Evolutionary conservation across 2,329 filamentous ascomycete species (phyloP).

Genomic region (Colletotrichum tofieldiae): DNA sequence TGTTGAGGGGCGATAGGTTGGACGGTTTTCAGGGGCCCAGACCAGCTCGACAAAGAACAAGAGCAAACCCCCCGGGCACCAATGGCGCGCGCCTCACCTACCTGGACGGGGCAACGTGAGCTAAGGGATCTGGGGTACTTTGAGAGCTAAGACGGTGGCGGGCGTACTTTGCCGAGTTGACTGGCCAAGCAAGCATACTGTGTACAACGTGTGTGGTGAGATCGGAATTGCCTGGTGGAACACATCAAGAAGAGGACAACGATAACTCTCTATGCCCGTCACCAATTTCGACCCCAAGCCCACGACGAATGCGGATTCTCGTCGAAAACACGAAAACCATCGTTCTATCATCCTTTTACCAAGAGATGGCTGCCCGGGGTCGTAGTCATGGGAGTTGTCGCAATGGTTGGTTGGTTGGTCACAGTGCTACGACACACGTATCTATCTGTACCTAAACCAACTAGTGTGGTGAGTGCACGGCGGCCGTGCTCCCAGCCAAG

Average conservation of each 20-base stretch:
- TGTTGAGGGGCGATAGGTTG: background rate
- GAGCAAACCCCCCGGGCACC: slow-evolving; percentile 13
- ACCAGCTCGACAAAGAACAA: slow-evolving; percentile 27
- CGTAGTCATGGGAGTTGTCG: background rate
- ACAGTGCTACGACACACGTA: background rate
- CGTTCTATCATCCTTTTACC: background rate
- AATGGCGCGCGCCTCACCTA: slow-evolving; percentile 15
- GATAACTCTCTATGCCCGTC: background rate
- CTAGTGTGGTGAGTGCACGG: background rate
- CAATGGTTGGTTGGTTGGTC: background rate
- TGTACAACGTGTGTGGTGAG: background rate
- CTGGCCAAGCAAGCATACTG: background rate
- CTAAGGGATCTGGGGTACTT: slow-evolving; percentile 1
- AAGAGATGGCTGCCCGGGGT: background rate
- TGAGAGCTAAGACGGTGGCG: background rate
- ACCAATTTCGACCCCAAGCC: background rate
- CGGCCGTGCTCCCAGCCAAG: slow-evolving; percentile 22
- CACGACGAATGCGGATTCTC: background rate
- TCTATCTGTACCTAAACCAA: background rate
- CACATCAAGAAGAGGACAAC: background rate
- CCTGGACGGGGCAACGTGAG: background rate
- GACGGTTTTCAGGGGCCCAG: slow-evolving; percentile 18
- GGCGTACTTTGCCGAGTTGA: background rate
- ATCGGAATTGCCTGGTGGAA: background rate
- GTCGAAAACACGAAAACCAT: background rate